A percentile compares a stretch with the other conserved stretches of the same genome.
Conservation (phyloP, 148 eudicot genomes). For the Camellia granthamiana region DNA sequence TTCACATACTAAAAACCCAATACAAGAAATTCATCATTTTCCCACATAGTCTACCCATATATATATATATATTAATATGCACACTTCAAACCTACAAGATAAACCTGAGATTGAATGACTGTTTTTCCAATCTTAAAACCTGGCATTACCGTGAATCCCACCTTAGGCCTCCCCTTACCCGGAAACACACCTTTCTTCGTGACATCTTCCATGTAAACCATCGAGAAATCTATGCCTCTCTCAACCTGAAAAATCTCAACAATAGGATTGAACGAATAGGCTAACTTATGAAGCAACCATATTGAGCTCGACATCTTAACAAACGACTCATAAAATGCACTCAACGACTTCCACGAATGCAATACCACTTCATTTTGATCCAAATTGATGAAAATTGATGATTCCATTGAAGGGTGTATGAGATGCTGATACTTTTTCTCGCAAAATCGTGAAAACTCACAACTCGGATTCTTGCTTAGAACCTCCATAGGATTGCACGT, state of each 20-base stretch:
- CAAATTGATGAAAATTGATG: conserved; percentile 64
- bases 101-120: conserved; percentile 84
- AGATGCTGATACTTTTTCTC: conserved; percentile 79
- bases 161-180: conserved; percentile 55
- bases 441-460: conserved; percentile 70
- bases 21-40: neutral
- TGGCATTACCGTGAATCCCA: conserved; percentile 84
- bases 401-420: conserved; percentile 82
- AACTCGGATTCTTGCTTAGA: conserved; percentile 49
- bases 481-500: conserved; percentile 64
- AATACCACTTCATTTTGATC: conserved; percentile 55
- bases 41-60: neutral
- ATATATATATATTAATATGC: conserved; percentile 16
- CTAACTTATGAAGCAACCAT: conserved; percentile 87
- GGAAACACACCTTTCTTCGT: conserved; percentile 37
- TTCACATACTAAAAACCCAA: neutral
- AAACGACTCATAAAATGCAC: conserved; percentile 68
- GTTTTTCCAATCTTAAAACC: conserved; percentile 82
- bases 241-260: conserved; percentile 83
- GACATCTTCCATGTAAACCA: conserved; percentile 91
- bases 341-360: conserved; percentile 76
- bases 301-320: conserved; percentile 85
- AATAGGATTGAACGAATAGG: conserved; percentile 60
- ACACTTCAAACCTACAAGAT: conserved; percentile 41
- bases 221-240: conserved; percentile 69